These are phyloP conservation scores for Yamadazyma kitorensis DNA, from an alignment of 805 yeast genomes.

Conservation along the genomic window DNA sequence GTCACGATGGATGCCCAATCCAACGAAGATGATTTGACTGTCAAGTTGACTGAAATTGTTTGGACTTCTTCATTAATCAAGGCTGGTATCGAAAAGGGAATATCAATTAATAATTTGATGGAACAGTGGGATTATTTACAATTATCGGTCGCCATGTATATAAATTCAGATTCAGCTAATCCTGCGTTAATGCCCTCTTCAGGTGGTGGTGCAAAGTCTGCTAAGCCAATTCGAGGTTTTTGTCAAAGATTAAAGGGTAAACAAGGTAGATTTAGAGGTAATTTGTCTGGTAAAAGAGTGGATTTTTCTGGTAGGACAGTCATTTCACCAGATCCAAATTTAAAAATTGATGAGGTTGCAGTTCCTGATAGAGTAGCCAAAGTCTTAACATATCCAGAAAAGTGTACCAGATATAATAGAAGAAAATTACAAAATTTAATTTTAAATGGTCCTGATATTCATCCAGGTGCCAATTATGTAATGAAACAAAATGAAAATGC, in stretches of 20 bases:
- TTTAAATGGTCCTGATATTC: constrained; percentile 78
- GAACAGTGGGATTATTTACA: constrained; percentile 99
- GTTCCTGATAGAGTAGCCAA: constrained; percentile 97
- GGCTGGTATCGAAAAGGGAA: constrained; percentile 94
- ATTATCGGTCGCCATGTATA: constrained; percentile 93
- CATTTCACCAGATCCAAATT: constrained; percentile 96
- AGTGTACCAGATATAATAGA: constrained; percentile 83
- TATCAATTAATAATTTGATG: constrained; percentile 89
- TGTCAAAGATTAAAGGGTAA: constrained; percentile 98
- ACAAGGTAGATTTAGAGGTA: constrained; percentile 98
- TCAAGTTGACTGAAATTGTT: constrained; percentile 91
- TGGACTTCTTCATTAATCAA: constrained; percentile 94
- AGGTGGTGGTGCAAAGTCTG: constrained; percentile 53
- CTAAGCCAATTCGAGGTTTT: constrained; percentile 87
- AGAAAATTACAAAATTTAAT: constrained; percentile 72
- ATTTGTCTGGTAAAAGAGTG: constrained; percentile 96
- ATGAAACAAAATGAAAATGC: constrained; percentile 79
- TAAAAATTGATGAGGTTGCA: constrained; percentile 94
- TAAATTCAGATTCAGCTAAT: constrained; percentile 89
- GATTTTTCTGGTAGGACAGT: constrained; percentile 98
- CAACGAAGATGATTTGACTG: constrained; percentile 96
- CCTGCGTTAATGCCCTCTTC: constrained; percentile 74
- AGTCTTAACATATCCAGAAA: constrained; percentile 93
- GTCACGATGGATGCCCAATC: constrained; percentile 90
- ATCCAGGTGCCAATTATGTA: constrained; percentile 96